Conservation (phyloP, 1,284 basidiomycete species). For the Thelephora terrestris region DNA sequence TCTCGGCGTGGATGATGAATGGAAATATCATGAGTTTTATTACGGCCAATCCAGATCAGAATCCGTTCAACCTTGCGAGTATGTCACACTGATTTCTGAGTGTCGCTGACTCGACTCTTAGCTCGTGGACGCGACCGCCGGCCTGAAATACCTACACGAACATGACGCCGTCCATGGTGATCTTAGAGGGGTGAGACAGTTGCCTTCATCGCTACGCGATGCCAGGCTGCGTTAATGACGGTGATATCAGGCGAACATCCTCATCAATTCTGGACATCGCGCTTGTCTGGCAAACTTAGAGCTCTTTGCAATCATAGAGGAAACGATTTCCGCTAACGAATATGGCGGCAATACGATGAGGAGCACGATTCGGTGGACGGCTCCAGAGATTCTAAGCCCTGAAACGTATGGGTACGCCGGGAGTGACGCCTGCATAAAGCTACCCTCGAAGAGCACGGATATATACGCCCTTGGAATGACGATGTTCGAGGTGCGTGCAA, state of each 20-base stretch:
- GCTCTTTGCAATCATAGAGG: neutral
- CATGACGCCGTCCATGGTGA: neutral
- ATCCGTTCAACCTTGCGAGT: no score
- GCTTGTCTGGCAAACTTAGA: neutral
- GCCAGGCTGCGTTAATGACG: neutral
- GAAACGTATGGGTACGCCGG: no score
- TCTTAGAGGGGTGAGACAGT: constrained; percentile 4
- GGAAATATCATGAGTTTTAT: no score
- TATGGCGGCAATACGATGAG: no score
- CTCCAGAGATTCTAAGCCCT: no score
- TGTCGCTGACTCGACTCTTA: no score
- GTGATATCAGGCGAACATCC: neutral
- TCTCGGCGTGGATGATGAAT: no score
- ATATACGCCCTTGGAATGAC: neutral
- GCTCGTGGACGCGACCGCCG: constrained; percentile 3
- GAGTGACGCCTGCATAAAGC: no score
- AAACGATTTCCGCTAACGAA: neutral
- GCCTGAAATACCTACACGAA: constrained; percentile 3
- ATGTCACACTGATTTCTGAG: no score
- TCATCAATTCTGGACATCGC: constrained; percentile 8
- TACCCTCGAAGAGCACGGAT: no score
- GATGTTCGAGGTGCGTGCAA: neutral
- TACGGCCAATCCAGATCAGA: no score
- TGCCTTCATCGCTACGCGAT: neutral
- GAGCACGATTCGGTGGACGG: no score